Base-by-base conservation (phyloP, 2,329 filamentous ascomycete species). In the Chaetomiaceae sp. region DNA sequence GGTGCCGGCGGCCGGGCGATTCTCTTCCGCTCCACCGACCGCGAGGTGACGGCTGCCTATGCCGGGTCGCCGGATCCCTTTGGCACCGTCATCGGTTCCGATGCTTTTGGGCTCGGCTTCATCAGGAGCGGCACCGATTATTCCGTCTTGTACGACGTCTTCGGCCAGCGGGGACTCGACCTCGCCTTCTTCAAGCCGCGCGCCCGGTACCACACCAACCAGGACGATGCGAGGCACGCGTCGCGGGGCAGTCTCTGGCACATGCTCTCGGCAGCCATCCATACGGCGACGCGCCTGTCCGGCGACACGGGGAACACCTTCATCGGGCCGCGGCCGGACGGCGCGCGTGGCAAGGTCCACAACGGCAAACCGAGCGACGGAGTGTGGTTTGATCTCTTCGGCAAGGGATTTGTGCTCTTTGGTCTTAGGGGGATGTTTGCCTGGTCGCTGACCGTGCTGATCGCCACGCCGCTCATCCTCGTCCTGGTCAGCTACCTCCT, bases 321-420 rank as follows among this genome's bases (percentile, higher is more conserved):
- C 61, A 78, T 79, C 44, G 81, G 84, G 5, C 69, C 73, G 14
- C 68, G 78, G 34, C 69, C 72, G 9, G 79, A 82, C 47, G 71
- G 75, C 6, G 73, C 77, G 50, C 73, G 74, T 44, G 79, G 77
- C 48, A 83, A 83, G 60, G 79, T 86, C 2, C 75, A 80, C 55
- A 86, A 84, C 55, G 86, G 87, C 9, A 74, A 71, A 31, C 82
- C 83, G 5, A 82, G 78, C 14, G 74, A 81, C 53, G 88, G 84
- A 25, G 89, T 97, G 13, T 99, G 91, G 89, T 97, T 97, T 63
- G 93, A 97, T 64, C 70, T 97, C 7, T 92, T 95, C 58, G 93
- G 92, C 38, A 79, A 76, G 49, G 76, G 76, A 1, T 90, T 96
- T 66, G 87, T 86, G 14, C 76, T 95, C 2, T 87, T 96, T 63